Evolutionary conservation across 75 land plant species (phyloP), one percentile per base, ranked within the genome.

Genomic region (Isoetes taiwanensis): DNA sequence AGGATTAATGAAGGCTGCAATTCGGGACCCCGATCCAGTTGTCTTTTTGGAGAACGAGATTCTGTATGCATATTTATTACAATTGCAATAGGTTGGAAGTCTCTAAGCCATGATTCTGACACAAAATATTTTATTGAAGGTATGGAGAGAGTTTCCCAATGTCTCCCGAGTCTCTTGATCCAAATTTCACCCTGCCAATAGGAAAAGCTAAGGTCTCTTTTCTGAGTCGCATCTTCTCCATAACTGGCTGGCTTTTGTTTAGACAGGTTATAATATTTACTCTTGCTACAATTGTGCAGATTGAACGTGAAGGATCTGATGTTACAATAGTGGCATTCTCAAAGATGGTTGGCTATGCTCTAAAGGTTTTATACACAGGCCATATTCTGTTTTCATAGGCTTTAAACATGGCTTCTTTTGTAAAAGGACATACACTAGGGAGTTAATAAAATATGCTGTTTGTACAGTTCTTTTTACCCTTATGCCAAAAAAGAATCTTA

Each of bases 271-370:
- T 10, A 37, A 14, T 14, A 37, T 10, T 10, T 10, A 37, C 39
- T 37, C 14, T 37, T 37, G 9, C 9, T 10, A 37, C 39, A 14
- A 14, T 43, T 68, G 41, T 31, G 57, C 72, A 90, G 97, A 74
- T 90, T 58, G 88, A 87, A 60, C 69, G 80, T 64, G 78, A 78
- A 74, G 97, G 97, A 32, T 78, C 61, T 38, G 82, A 90, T 73
- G 84, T 87, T 6, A 86, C 97, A 8, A 87, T 90, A 40, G 73
- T 78, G 6, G 93, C 97, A 32, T 90, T 80, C 72, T 90, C 97
- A 12, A 90, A 90, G 72, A 86, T 90, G 94, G 97, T 90, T 63
- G 97, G 97, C 26, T 78, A 68, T 76, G 72, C 82, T 17, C 80
- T 90, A 23, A 65, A 90, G 94, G 97, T 90, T 54, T n/a, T n/a